Evolutionary conservation across 257 asterid species (phyloP).

Genomic region (Solanum appendiculatum): DNA sequence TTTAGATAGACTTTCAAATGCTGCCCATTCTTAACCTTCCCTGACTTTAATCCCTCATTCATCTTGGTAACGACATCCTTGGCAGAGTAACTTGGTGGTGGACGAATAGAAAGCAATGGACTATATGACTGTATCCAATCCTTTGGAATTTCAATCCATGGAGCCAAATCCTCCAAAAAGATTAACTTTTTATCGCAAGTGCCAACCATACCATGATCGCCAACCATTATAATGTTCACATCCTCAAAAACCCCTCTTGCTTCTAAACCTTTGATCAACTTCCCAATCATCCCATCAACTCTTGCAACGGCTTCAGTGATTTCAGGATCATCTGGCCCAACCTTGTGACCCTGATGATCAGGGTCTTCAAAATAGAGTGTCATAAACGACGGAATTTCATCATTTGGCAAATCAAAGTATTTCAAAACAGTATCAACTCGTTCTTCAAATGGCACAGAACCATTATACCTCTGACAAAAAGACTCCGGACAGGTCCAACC

Average conservation of each 20-base stretch:
- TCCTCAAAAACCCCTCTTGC: constrained; percentile 54
- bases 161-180: constrained; percentile 43
- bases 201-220: constrained; percentile 82
- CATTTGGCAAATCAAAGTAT: constrained; percentile 48
- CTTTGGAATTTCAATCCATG: constrained; percentile 38
- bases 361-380: constrained; percentile 68
- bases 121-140: constrained; percentile 56
- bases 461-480: constrained; percentile 39
- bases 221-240: constrained; percentile 44
- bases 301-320: constrained; percentile 44
- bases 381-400: constrained; percentile 56
- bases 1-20: constrained; percentile 54
- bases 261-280: constrained; percentile 50
- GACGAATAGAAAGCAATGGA: constrained; percentile 54
- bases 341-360: constrained; percentile 68
- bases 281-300: constrained; percentile 45
- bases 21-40: constrained; percentile 40
- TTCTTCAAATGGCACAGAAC: constrained; percentile 56
- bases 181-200: constrained; percentile 60
- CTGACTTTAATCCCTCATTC: constrained; percentile 60
- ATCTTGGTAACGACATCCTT: constrained; percentile 46
- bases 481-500: constrained; percentile 45
- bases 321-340: constrained; percentile 57
- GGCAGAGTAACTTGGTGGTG: constrained; percentile 19
- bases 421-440: constrained; percentile 52